Percentiles rank a stretch among this genome's conserved stretches.
Evolutionary conservation across 257 asterid species (phyloP).

Genomic region (Fraxinus pennsylvanica): DNA sequence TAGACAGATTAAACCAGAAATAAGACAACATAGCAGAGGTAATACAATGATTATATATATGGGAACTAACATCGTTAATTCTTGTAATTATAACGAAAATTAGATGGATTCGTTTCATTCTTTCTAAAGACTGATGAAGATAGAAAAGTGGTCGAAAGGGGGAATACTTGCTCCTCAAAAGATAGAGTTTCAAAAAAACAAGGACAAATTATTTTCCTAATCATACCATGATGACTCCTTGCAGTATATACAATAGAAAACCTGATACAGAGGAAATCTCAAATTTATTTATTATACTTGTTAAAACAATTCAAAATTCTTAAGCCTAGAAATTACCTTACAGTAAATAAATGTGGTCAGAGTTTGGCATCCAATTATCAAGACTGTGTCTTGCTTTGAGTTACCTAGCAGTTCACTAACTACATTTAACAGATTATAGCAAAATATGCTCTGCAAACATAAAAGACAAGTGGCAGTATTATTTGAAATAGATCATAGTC

Average conservation of each 20-base stretch:
- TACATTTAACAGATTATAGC: neutral
- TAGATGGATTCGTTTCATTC: neutral
- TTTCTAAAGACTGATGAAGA: neutral
- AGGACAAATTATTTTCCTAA: neutral
- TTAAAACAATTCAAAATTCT: neutral
- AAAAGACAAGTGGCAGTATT: too few relatives aligned
- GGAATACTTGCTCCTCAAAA: neutral
- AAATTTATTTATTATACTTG: slow-evolving; percentile 3
- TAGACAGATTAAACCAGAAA: slow-evolving; percentile 21
- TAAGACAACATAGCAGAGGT: slow-evolving; percentile 4
- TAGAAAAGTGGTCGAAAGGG: neutral
- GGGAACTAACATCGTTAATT: neutral
- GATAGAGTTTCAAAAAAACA: neutral
- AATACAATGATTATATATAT: neutral
- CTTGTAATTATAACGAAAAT: neutral
- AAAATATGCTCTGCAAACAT: too few relatives aligned
- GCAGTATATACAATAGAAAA: slow-evolving; percentile 16
- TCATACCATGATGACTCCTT: neutral
- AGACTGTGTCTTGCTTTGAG: slow-evolving; percentile 57
- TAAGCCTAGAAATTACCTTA: slow-evolving; percentile 56
- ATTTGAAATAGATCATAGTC: too few relatives aligned
- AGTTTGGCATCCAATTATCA: slow-evolving; percentile 77
- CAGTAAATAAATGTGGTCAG: slow-evolving; percentile 70
- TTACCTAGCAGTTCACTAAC: slow-evolving; percentile 72
- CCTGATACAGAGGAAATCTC: slow-evolving; percentile 1